Conservation (phyloP, 225 moss, liverwort and hornwort genomes). For the Straminergon stramineum region DNA sequence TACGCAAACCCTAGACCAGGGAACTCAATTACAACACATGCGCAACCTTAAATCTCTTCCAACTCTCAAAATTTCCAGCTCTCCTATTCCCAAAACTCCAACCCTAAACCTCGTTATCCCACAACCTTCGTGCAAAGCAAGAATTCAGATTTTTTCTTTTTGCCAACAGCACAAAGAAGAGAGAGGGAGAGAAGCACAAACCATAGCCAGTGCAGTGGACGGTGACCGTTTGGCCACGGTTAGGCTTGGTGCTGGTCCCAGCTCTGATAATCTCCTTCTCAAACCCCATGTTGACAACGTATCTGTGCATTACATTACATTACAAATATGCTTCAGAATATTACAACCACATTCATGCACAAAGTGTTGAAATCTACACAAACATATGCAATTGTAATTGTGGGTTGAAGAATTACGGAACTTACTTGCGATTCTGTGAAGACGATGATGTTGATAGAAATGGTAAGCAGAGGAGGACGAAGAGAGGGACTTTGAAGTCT, state of each 20-base stretch:
- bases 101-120: background rate
- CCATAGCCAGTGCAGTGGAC: conserved; percentile 96
- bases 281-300: conserved; percentile 45
- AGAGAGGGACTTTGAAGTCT: background rate
- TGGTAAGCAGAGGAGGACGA: background rate
- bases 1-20: background rate
- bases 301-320: background rate
- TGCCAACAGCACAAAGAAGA: background rate
- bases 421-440: background rate
- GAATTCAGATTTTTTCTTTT: background rate
- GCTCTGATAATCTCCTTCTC: conserved; percentile 77
- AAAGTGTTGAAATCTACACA: background rate
- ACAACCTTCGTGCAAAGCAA: background rate
- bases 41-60: background rate
- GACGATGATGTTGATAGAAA: background rate
- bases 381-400: background rate
- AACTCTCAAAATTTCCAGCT: background rate
- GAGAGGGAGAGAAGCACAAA: background rate
- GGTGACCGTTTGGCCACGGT: conserved; percentile 64
- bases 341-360: background rate
- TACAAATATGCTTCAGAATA: background rate
- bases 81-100: background rate
- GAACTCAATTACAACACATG: background rate
- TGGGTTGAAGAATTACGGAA: background rate
- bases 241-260: conserved; percentile 59